A percentile compares a stretch with the other conserved stretches of the same genome.
These are phyloP conservation scores for Didymella keratinophila DNA, from an alignment of 2,329 filamentous ascomycete genomes.

Conservation along the genomic window DNA sequence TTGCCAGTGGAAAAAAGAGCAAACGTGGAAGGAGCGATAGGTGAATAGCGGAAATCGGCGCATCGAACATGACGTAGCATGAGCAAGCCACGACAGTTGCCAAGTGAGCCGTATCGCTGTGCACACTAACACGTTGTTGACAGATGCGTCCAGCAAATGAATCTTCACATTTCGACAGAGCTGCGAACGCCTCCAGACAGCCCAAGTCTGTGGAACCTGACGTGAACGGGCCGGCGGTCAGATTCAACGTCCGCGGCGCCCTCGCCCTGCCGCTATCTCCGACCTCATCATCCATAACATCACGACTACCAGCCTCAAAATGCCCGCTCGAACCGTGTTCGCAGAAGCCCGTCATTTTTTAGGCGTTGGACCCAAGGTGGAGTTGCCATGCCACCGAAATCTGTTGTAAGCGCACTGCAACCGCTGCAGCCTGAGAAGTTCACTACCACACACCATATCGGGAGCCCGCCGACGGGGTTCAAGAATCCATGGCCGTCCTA, in stretches of 20 bases:
- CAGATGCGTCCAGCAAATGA: neutral
- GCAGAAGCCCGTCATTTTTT: slow-evolving; percentile 27
- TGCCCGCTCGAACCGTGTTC: slow-evolving; percentile 18
- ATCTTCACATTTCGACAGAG: neutral
- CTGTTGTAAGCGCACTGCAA: slow-evolving; percentile 27
- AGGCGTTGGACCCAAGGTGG: slow-evolving; percentile 18
- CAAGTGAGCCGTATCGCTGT: slow-evolving; percentile 3
- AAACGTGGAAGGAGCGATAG: slow-evolving; percentile 27
- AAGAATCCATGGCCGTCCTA: slow-evolving; percentile 61
- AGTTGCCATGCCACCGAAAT: slow-evolving; percentile 27
- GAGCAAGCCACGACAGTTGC: neutral
- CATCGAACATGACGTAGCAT: slow-evolving; percentile 4
- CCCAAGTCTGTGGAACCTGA: neutral
- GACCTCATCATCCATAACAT: slow-evolving; percentile 22
- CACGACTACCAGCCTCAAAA: slow-evolving; percentile 15
- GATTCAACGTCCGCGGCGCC: slow-evolving; percentile 11
- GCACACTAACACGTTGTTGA: neutral
- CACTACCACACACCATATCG: slow-evolving; percentile 53
- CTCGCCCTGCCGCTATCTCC: slow-evolving; percentile 25
- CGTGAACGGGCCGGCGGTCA: slow-evolving; percentile 17
- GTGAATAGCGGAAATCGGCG: slow-evolving; percentile 7
- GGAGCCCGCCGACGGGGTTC: slow-evolving; percentile 56
- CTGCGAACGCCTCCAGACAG: neutral
- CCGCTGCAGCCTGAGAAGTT: slow-evolving; percentile 31
- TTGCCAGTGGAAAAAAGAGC: neutral